Conservation (phyloP, 2,329 filamentous ascomycete genomes). For the Aspergillus sp. region DNA sequence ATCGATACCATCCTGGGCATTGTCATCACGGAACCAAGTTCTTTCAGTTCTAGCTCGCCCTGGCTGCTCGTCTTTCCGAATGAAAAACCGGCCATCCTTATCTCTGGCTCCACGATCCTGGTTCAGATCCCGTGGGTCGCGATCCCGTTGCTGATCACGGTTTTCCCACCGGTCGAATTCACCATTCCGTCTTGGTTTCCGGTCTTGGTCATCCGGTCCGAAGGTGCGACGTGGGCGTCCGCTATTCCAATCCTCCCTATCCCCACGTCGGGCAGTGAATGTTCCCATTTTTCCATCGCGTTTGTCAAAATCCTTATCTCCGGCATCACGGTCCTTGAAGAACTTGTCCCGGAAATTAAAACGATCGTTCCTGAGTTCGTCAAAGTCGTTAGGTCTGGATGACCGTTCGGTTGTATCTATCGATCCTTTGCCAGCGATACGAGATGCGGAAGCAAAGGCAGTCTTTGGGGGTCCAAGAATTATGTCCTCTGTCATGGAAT, state of each 20-base stretch:
- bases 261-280: conserved; percentile 32
- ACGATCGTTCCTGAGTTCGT: conserved; percentile 54
- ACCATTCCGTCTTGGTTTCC: conserved; percentile 36
- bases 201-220: conserved; percentile 38
- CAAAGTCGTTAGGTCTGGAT: conserved; percentile 50
- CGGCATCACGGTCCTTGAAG: conserved; percentile 32
- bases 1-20: conserved; percentile 30
- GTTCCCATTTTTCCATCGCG: conserved; percentile 30
- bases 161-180: conserved; percentile 40
- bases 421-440: conserved; percentile 42
- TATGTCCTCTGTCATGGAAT: conserved; percentile 64
- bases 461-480: conserved; percentile 80
- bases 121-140: conserved; percentile 51
- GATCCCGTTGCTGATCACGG: conserved; percentile 45
- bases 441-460: conserved; percentile 73
- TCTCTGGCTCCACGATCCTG: conserved; percentile 47
- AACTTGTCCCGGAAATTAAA: conserved; percentile 54
- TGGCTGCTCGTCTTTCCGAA: conserved; percentile 56
- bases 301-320: conserved; percentile 32
- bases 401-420: conserved; percentile 42
- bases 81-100: conserved; percentile 50
- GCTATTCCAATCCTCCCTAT: conserved; percentile 39
- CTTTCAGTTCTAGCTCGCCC: conserved; percentile 63
- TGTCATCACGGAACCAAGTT: conserved; percentile 68
- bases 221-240: conserved; percentile 35